These are phyloP conservation scores for Terfezia boudieri DNA, from an alignment of 495 filamentous ascomycete genomes.

Conservation along the genomic window DNA sequence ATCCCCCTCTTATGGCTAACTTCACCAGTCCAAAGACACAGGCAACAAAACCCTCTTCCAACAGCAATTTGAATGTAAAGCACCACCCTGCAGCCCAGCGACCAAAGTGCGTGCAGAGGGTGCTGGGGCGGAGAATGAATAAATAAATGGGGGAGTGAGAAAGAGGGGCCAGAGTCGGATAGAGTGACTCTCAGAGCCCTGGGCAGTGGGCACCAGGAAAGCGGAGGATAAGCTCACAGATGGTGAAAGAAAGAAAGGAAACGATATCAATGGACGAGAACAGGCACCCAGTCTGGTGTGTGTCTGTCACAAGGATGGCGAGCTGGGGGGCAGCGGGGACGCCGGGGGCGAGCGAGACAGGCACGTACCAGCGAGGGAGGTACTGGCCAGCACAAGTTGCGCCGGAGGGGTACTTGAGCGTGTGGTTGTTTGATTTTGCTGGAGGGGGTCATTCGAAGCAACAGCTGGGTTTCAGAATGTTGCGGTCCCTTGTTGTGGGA, in stretches of 20 bases:
- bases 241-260: background rate
- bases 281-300: background rate
- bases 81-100: background rate
- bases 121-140: constrained; percentile 2
- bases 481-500: too few species aligned
- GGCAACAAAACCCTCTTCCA: too few species aligned
- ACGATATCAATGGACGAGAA: background rate
- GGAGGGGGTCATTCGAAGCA: background rate
- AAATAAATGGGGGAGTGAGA: background rate
- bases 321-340: background rate
- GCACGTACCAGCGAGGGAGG: background rate
- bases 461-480: background rate
- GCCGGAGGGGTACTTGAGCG: background rate
- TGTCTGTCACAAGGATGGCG: background rate
- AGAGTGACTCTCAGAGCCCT: too few species aligned
- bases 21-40: too few species aligned
- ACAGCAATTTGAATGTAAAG: background rate
- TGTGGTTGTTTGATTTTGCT: background rate
- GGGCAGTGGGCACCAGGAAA: too few species aligned
- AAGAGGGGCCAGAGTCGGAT: constrained; percentile 1
- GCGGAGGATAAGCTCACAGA: too few species aligned
- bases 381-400: background rate
- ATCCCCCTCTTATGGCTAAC: too few species aligned
- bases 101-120: background rate
- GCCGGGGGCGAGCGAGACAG: background rate